phyloP scores from a whole-genome alignment of 1,284 basidiomycete genomes.

The Irpex sp. region DNA sequence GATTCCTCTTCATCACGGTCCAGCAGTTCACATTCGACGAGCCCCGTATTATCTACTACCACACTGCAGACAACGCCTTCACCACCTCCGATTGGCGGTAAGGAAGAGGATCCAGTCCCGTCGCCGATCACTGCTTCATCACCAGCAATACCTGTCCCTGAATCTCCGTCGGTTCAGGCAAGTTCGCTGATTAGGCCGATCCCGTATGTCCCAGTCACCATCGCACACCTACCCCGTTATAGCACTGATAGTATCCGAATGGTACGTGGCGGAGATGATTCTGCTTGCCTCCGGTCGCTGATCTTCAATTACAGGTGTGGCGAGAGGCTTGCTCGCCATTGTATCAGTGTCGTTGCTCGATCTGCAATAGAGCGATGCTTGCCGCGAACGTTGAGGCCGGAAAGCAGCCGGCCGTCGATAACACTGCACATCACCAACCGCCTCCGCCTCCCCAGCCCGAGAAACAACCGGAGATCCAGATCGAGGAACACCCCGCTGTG shows the following conservation, averaged over 20 bases:
- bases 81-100: conserved; percentile 49
- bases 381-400: conserved; percentile 38
- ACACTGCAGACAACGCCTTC: conserved; percentile 73
- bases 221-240: conserved; percentile 54
- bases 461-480: conserved; percentile 17
- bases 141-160: conserved; percentile 38
- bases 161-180: conserved; percentile 54
- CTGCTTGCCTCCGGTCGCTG: neutral
- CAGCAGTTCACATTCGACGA: conserved; percentile 55
- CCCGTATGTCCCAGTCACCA: conserved; percentile 64
- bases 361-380: conserved; percentile 63
- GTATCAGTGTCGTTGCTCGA: conserved; percentile 66
- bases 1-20: conserved; percentile 45
- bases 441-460: conserved; percentile 8
- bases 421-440: conserved; percentile 15
- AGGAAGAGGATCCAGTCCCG: conserved; percentile 30
- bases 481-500: conserved; percentile 7
- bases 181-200: conserved; percentile 60
- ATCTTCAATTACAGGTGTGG: conserved; percentile 48
- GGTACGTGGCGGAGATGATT: conserved; percentile 37
- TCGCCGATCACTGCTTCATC: conserved; percentile 24
- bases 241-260: conserved; percentile 53
- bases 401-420: conserved; percentile 15
- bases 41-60: conserved; percentile 69
- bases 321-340: conserved; percentile 66